Conservation (phyloP, 2,329 filamentous ascomycete genomes). For the Fonsecaea nubica region DNA sequence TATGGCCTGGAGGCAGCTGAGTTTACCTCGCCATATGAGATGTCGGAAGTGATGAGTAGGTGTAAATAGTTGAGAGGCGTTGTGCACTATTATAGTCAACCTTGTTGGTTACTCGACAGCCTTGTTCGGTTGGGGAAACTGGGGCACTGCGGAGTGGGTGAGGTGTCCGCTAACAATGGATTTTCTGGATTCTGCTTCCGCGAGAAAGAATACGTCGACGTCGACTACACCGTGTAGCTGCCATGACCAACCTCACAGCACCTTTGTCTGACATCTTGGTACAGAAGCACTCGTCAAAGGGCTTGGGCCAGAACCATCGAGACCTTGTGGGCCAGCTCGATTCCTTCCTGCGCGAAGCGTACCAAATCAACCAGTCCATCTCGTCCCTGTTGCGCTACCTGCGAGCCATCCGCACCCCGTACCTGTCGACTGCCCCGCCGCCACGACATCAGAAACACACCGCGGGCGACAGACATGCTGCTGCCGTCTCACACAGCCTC, state of each 20-base stretch:
- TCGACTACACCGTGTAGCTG: background rate
- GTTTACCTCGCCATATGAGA: background rate
- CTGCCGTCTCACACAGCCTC: slow-evolving; percentile 47
- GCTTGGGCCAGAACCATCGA: slow-evolving; percentile 1
- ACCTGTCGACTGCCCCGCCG: slow-evolving; percentile 76
- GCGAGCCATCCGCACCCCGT: slow-evolving; percentile 81
- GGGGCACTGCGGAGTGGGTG: slow-evolving; percentile 12
- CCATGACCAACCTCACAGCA: slow-evolving; percentile 33
- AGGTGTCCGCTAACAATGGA: slow-evolving; percentile 4
- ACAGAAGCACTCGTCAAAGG: slow-evolving; percentile 33
- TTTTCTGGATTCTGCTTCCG: background rate
- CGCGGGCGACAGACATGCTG: slow-evolving; percentile 42
- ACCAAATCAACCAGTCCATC: slow-evolving; percentile 89
- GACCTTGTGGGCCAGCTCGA: slow-evolving; percentile 62
- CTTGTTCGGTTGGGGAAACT: slow-evolving; percentile 11
- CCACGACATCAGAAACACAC: slow-evolving; percentile 47
- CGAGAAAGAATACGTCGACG: background rate
- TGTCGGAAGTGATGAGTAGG: background rate
- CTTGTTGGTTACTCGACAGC: background rate
- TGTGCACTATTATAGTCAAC: background rate
- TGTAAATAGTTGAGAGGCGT: background rate
- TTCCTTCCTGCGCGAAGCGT: slow-evolving; percentile 91
- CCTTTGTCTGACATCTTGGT: slow-evolving; percentile 36
- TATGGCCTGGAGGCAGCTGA: background rate
- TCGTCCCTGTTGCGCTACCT: slow-evolving; percentile 79